These are phyloP conservation scores for Grigorovia transvaalensis DNA, from an alignment of 805 yeast species.

Conservation along the genomic window DNA sequence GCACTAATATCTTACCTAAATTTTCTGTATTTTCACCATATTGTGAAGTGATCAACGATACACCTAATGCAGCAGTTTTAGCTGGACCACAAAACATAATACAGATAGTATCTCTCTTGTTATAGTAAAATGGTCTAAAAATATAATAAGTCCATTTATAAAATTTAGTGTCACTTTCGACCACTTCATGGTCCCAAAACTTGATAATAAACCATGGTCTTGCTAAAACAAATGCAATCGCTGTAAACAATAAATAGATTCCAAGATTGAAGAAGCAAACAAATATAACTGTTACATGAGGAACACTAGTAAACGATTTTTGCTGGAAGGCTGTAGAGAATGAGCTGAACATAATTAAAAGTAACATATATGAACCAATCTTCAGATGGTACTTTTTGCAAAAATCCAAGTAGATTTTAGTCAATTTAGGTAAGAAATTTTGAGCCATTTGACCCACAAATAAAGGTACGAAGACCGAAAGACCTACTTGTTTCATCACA, in stretches of 20 bases:
- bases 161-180: conserved; percentile 28
- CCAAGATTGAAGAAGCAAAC: conserved; percentile 77
- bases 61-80: conserved; percentile 87
- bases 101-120: conserved; percentile 61
- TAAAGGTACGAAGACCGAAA: conserved; percentile 73
- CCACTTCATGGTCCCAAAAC: conserved; percentile 40
- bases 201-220: conserved; percentile 45
- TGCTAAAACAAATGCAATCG: conserved; percentile 46
- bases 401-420: conserved; percentile 14
- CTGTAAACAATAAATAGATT: conserved; percentile 66
- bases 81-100: conserved; percentile 87
- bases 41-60: conserved; percentile 69
- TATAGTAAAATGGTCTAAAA: conserved; percentile 57
- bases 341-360: conserved; percentile 67
- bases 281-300: conserved; percentile 60
- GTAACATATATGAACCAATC: conserved; percentile 70
- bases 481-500: conserved; percentile 83
- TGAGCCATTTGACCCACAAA: conserved; percentile 83
- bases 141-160: conserved; percentile 35
- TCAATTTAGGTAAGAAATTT: conserved; percentile 49
- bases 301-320: conserved; percentile 60
- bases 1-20: conserved; percentile 65
- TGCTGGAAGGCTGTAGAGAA: conserved; percentile 84
- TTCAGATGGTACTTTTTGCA: conserved; percentile 32
- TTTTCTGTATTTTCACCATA: conserved; percentile 54